These are phyloP conservation scores for Ascochyta rabiei DNA, from an alignment of 2,329 filamentous ascomycete genomes.

Conservation along the genomic window DNA sequence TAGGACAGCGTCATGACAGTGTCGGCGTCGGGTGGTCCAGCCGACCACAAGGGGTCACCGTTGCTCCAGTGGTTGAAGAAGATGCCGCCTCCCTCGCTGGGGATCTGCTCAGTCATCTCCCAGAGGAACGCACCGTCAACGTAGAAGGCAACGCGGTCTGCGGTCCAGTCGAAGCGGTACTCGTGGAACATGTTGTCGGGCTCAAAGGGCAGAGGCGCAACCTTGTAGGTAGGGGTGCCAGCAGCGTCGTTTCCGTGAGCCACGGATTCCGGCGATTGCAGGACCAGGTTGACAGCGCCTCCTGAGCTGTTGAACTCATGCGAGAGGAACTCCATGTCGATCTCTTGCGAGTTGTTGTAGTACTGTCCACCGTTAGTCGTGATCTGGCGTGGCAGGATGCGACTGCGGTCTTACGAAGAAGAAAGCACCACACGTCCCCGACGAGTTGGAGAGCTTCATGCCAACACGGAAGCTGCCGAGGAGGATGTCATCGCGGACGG, in stretches of 20 bases:
- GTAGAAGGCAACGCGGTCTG: slow-evolving; percentile 69
- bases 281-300: slow-evolving; percentile 73
- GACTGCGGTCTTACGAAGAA: slow-evolving; percentile 70
- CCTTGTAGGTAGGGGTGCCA: slow-evolving; percentile 63
- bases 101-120: slow-evolving; percentile 63
- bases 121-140: slow-evolving; percentile 66
- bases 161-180: slow-evolving; percentile 78
- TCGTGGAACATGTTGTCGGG: slow-evolving; percentile 73
- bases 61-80: slow-evolving; percentile 81
- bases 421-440: slow-evolving; percentile 77
- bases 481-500: slow-evolving; percentile 65
- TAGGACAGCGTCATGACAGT: slow-evolving; percentile 70
- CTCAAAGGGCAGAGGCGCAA: slow-evolving; percentile 67
- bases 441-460: slow-evolving; percentile 66
- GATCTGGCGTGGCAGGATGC: not conserved
- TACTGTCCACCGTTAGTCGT: slow-evolving; percentile 58
- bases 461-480: slow-evolving; percentile 73
- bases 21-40: slow-evolving; percentile 69
- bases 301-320: slow-evolving; percentile 64
- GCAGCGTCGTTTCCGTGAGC: slow-evolving; percentile 67
- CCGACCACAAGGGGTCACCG: slow-evolving; percentile 73
- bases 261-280: slow-evolving; percentile 69
- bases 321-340: slow-evolving; percentile 81
- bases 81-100: slow-evolving; percentile 66
- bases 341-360: slow-evolving; percentile 78